Base-by-base conservation (phyloP, 257 asterid genomes). In the Salvia hispanica region DNA sequence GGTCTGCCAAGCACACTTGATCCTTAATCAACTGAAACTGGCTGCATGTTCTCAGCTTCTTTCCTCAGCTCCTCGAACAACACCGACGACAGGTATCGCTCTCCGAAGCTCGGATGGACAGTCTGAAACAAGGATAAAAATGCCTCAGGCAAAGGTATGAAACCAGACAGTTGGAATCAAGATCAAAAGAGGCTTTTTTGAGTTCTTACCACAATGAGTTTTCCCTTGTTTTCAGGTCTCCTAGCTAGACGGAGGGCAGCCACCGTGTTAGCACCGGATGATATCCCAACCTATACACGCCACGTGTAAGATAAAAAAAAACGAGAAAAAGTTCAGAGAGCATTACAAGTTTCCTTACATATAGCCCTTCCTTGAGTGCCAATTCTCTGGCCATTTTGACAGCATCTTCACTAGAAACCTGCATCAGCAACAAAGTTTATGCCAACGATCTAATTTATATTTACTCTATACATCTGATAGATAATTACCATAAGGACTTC, bases 241-340 rank as follows among this genome's bases (percentile, higher is more conserved):
- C 57, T 78, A 14, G 97, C 99, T 15, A 93, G 95, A 14, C 80
- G 78, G 13, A 88, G 88, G 42, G 99, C 97, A 5, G 99, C 97
- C 47, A 90, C 95, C 3, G 97, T 93, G 70, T 93, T 93, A 7
- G 99, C 99, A 13, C 99, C 99, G 1, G 99, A 93, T 6, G 99
- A 93, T 78, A 93, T 93, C 50, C 99, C 97, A 13, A 93, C 99
- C 99, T 93, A 57, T 47, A 43, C 14, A 2, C 3, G 33, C 33
- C 47, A 58, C 7, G 2, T 8, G 64, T 37, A 15, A 39, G 66
- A 36, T 25, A 25, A 25, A 25, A 36, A 36, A 6, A 6, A 6
- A 36, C 5, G 7, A 36, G 31, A 25, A 25, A 25, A 25, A 25
- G 31, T 25, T 25, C 31, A 25, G 31, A 2, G 31, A 25, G 31